Evolutionary conservation across 202 grass and related monocot genomes (phyloP), one percentile per base, ranked within the genome.

Genomic region (Zoysia matrella): DNA sequence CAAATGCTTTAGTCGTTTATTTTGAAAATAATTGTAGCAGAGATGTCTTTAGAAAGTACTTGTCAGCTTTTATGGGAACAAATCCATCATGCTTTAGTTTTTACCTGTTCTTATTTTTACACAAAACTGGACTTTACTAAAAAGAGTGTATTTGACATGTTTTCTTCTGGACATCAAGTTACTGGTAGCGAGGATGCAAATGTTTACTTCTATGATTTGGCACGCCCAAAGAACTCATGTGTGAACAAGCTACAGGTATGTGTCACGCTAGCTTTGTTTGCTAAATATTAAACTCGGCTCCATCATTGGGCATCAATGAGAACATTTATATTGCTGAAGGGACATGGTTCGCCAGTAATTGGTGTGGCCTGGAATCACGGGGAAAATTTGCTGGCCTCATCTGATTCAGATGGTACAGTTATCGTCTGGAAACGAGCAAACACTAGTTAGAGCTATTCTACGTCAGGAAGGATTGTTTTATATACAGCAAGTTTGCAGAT

Each of bases 191-290:
- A 95, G 71, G 93, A 99, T 76, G 77, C 91, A 79, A 99, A 95
- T 83, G 96, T 99, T 69, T 99, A 99, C 89, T 99, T 99, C 89
- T 99, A 99, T 82, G 96, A 99, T 94, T 86, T 99, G 81, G 86
- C 93, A 64, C 85, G 89, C 40, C 96, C 96, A 81, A 99, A 99
- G 81, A 86, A 96, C 51, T 74, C 89, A 0, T 99, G 96, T 45
- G 91, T 99, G 46, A 99, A 99, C 90, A 99, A 96, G 63, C 82
- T 96, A 9, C 96, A 99, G 89, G 96, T 99, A 63, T 58, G 51
- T 69, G 71, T 41, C 58, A 0, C 48, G 47, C 49, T 84, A 47
- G 1, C 13, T 83, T 13, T 76, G 30, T 81, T 60, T 80, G 12
- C 4, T 0, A 1, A 44, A 71, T 83, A 9, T 18, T 36, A 65